phyloP scores from a whole-genome alignment of 257 asterid species.

The Solanum peruvianum region DNA sequence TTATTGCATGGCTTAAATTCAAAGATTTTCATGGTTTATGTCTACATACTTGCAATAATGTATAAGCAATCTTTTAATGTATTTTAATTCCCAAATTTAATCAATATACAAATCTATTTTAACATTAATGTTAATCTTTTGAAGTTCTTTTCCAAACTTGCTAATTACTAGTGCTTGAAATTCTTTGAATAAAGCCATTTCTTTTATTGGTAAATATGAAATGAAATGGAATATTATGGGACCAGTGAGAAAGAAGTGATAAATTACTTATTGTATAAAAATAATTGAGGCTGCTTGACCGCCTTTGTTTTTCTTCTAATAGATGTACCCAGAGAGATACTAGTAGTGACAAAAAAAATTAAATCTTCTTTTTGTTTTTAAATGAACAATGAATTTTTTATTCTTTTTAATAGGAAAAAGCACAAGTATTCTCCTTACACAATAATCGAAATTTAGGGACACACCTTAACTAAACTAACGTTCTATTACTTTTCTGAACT shows the following conservation, averaged over 20 bases:
- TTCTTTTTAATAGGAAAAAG: not conserved
- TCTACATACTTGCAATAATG: not conserved
- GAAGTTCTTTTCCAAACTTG: not conserved
- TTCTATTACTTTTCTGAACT: no score
- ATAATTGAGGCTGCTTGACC: not conserved
- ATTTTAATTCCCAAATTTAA: not conserved
- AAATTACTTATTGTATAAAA: not conserved
- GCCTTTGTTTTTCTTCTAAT: not conserved
- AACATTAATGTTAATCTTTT: not conserved
- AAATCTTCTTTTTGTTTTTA: not conserved
- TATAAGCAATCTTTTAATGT: not conserved
- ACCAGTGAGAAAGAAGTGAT: not conserved
- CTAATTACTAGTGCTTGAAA: not conserved
- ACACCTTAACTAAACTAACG: no score
- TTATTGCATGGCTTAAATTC: not conserved
- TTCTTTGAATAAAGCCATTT: not conserved
- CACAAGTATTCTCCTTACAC: no score
- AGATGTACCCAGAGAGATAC: not conserved
- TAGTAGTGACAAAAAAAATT: not conserved
- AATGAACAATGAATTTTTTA: not conserved
- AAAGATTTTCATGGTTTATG: not conserved
- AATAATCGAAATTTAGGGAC: no score
- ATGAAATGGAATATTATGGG: not conserved
- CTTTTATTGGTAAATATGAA: not conserved
- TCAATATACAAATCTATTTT: not conserved